phyloP scores from a whole-genome alignment of 2,329 filamentous ascomycete genomes.

The Apiospora aurea region DNA sequence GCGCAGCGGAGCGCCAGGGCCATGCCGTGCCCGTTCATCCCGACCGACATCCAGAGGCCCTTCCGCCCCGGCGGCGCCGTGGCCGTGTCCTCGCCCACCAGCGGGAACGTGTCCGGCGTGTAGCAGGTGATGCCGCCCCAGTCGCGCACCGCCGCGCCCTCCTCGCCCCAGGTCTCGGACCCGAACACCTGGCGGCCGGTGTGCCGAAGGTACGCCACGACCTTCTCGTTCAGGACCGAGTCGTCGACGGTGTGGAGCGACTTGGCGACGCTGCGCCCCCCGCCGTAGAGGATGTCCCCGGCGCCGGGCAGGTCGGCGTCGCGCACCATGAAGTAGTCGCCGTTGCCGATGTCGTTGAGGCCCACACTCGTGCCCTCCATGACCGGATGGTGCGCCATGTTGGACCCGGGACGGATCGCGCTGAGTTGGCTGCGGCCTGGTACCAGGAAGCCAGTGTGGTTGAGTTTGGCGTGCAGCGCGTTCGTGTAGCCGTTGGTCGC shows the following conservation, averaged over 20 bases:
- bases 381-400: conserved; percentile 33
- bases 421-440: conserved; percentile 56
- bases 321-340: conserved; percentile 46
- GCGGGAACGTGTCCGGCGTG: conserved; percentile 27
- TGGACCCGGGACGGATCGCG: conserved; percentile 45
- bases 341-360: conserved; percentile 40
- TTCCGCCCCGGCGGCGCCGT: neutral
- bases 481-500: conserved; percentile 60
- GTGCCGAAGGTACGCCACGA: conserved; percentile 24
- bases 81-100: conserved; percentile 24
- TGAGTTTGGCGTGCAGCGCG: conserved; percentile 47
- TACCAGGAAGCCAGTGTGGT: conserved; percentile 48
- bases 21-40: conserved; percentile 29
- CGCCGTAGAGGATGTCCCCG: conserved; percentile 42
- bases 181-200: conserved; percentile 21
- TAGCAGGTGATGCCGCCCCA: conserved; percentile 27
- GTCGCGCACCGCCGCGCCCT: conserved; percentile 23
- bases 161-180: conserved; percentile 23
- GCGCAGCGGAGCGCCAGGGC: conserved; percentile 27
- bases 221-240: conserved; percentile 24
- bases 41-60: conserved; percentile 28
- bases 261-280: conserved; percentile 36
- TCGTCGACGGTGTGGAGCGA: conserved; percentile 30
- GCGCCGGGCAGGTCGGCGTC: conserved; percentile 35
- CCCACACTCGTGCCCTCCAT: conserved; percentile 33